Evolutionary conservation across 73 alveolate species (phyloP), one percentile per base, ranked within the genome.

Genomic region (Paramecium pentaurelia): DNA sequence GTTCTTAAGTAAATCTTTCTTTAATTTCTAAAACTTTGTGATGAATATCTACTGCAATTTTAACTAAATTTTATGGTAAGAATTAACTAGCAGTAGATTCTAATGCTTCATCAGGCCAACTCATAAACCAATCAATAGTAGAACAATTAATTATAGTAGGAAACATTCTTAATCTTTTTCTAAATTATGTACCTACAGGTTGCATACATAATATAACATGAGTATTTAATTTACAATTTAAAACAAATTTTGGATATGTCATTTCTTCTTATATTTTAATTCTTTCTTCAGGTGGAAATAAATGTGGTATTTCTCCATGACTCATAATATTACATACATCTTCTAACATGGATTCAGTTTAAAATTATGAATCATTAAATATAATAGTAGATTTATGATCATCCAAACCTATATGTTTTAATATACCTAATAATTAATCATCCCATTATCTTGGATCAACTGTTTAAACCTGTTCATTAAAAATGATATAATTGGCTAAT

Each of bases 1-100:
- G 95, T 94, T 99, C 99, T 93, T 96, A 95, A 32, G 73, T 87
- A 94, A 97, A 98, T 92, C 95, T 96, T 71, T 49, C 93, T 8
- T 99, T 89, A 77, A 97, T 93, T 34, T 95, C 83, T 44, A 96
- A 94, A 47, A 97, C 99, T 93, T 99, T 95, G 89, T 94, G 96
- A 95, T 99, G 99, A 99, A 98, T 98, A 83, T 97, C 99, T n/a
- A 99, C 99, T 60, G 99, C 99, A 6, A 98, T 75, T 37, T 75
- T 75, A 22, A 98, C 97, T 51, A 99, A 99, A 92, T 98, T 95
- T 89, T 96, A 95, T 10, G 77, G 84, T 7, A 45, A 64, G 44
- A 64, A 73, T 37, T 71, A 54, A 44, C 47, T 84, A 16, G 97
- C 95, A 40, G 95, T 86, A 20, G 94, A 87, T 71, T 80, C 70